Base-by-base conservation (phyloP, 2,329 filamentous ascomycete genomes). In the Geoglossum cookeanum region DNA sequence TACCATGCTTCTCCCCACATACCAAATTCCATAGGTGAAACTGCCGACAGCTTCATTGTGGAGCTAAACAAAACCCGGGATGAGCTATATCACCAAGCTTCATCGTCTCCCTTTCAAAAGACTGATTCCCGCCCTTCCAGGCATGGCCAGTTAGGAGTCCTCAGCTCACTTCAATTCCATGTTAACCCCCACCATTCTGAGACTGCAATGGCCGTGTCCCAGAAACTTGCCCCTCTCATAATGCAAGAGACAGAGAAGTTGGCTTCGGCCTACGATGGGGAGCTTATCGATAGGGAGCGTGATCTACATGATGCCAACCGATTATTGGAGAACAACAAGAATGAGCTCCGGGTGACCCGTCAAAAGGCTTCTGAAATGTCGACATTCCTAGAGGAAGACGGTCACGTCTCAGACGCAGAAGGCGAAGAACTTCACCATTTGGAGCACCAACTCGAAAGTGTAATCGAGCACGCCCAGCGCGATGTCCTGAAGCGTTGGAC, bases 1-100 rank as follows among this genome's bases (percentile, higher is more conserved):
- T 84, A 91, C 55, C 88, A 90, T 59, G 90, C 90, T 39, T 81
- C 83, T 2, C 85, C 88, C 0, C 83, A 94, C 64, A 84, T 97
- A 57, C 76, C 80, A 22, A 98, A 97, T 67, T 75, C 81, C 56
- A 80, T 87, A 58, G 87, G 89, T 32, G 78, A 94, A 60, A 86
- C 87, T 0, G 89, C 89, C 9, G 87, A 94, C 64, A 84, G 91
- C 61, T 75, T 95, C 56, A 88, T 95, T 63, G 83, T 85, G 65
- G 73, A 76, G 56, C 71, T 79, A 42, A 92, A 94, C 76, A 81
- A 74, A 60, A 71, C 75, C 56, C 80, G 84, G 60, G 78, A 84
- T 55, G 79, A 83, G 57, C 74, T 78, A 13, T 75, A 77, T 4
- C 83, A 82, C 11, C 80, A 87, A 59, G 76, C 85, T 5, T 94